Evolutionary conservation across 2,329 filamentous ascomycete species (phyloP).

Genomic region (Alternaria infectoria): DNA sequence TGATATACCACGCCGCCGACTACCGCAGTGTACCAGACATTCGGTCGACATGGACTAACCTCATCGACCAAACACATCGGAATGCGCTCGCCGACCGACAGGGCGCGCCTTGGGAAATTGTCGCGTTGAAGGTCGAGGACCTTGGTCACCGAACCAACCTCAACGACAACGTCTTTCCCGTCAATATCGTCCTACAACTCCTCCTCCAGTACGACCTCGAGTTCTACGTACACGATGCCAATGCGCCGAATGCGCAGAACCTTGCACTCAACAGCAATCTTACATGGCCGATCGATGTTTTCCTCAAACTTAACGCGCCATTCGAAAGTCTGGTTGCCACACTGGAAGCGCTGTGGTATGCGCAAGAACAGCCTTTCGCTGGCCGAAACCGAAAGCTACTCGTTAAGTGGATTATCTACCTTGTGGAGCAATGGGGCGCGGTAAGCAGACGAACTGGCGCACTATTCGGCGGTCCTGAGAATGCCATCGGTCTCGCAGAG

Average conservation of each 20-base stretch:
- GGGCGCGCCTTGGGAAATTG: slow-evolving; percentile 70
- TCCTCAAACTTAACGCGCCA: slow-evolving; percentile 67
- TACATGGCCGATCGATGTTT: slow-evolving; percentile 69
- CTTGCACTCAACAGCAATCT: slow-evolving; percentile 36
- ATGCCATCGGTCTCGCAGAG: slow-evolving; percentile 54
- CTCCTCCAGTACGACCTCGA: slow-evolving; percentile 54
- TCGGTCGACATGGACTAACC: slow-evolving; percentile 79
- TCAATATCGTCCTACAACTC: slow-evolving; percentile 50
- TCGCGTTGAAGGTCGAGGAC: slow-evolving; percentile 66
- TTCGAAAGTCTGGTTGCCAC: slow-evolving; percentile 67
- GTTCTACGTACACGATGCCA: slow-evolving; percentile 54
- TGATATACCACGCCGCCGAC: slow-evolving; percentile 91
- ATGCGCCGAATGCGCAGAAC: slow-evolving; percentile 15
- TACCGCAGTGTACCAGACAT: slow-evolving; percentile 89
- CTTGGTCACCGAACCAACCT: slow-evolving; percentile 63
- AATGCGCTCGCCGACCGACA: slow-evolving; percentile 56
- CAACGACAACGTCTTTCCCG: slow-evolving; percentile 62
- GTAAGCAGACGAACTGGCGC: slow-evolving; percentile 60
- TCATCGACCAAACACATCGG: slow-evolving; percentile 71
- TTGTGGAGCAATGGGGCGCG: slow-evolving; percentile 66
- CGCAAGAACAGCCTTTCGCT: slow-evolving; percentile 69
- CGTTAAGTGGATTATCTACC: slow-evolving; percentile 67
- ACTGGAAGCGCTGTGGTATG: slow-evolving; percentile 71
- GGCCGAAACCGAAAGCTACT: slow-evolving; percentile 62
- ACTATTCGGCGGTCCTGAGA: slow-evolving; percentile 66